A percentile compares a stretch with the other conserved stretches of the same genome.
phyloP scores from a whole-genome alignment of 352 stramenopile species.

The Pythium periplocum region DNA sequence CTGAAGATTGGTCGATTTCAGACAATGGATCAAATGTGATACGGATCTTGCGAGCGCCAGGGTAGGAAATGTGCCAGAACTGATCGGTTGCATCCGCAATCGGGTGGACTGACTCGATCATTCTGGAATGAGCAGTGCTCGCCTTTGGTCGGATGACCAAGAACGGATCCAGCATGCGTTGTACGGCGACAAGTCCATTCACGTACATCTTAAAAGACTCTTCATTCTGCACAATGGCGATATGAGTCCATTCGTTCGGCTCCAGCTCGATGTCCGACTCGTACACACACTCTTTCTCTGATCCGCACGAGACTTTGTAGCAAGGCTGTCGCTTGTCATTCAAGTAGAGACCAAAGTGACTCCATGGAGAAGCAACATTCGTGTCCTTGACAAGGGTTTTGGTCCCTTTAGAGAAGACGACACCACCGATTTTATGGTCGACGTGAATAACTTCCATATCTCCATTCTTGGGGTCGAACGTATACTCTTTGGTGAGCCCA shows the following conservation, averaged over 20 bases:
- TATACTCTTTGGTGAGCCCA: slow-evolving; percentile 25
- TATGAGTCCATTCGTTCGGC: slow-evolving; percentile 52
- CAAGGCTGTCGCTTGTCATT: slow-evolving; percentile 56
- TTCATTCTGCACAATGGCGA: slow-evolving; percentile 64
- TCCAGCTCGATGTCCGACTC: slow-evolving; percentile 65
- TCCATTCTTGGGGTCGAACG: slow-evolving; percentile 45
- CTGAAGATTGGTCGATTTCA: slow-evolving; percentile 51
- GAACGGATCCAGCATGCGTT: slow-evolving; percentile 65
- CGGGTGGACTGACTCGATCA: slow-evolving; percentile 63
- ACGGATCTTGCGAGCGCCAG: slow-evolving; percentile 60
- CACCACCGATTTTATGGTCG: slow-evolving; percentile 45
- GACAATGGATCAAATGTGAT: slow-evolving; percentile 72
- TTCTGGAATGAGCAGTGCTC: slow-evolving; percentile 34
- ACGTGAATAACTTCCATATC: slow-evolving; percentile 53
- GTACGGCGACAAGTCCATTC: slow-evolving; percentile 56
- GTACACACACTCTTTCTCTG: slow-evolving; percentile 54
- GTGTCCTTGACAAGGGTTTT: slow-evolving; percentile 52
- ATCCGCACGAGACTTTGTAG: slow-evolving; percentile 56
- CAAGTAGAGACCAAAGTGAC: slow-evolving; percentile 63
- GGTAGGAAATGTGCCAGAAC: slow-evolving; percentile 70
- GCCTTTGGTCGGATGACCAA: slow-evolving; percentile 41
- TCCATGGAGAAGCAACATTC: slow-evolving; percentile 46
- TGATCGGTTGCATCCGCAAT: slow-evolving; percentile 42
- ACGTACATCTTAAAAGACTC: slow-evolving; percentile 56
- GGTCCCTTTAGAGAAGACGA: slow-evolving; percentile 71